These are phyloP conservation scores for Thozetella sp. DNA, from an alignment of 495 filamentous ascomycete genomes.

Conservation along the genomic window DNA sequence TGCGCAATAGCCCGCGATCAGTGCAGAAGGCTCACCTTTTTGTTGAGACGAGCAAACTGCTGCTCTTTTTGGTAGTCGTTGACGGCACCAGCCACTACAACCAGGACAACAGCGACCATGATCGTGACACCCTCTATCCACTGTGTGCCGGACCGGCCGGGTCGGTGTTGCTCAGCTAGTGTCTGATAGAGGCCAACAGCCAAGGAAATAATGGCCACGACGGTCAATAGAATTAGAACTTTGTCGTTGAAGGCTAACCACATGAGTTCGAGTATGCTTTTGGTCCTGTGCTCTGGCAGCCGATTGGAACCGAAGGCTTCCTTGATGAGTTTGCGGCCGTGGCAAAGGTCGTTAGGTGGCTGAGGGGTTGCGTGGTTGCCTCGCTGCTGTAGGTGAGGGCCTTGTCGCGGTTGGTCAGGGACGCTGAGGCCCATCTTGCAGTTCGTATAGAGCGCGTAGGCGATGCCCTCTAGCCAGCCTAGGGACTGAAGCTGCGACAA, in stretches of 20 bases:
- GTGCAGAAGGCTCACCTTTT: no score
- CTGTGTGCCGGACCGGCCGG: constrained; percentile 56
- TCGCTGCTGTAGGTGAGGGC: constrained; percentile 67
- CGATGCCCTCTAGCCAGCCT: no score
- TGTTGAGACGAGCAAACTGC: constrained; percentile 80
- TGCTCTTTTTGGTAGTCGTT: constrained; percentile 82
- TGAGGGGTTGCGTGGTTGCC: no score
- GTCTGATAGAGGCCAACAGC: constrained; percentile 78
- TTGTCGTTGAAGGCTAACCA: constrained; percentile 90
- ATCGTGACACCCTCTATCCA: constrained; percentile 86
- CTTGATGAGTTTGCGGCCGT: constrained; percentile 52
- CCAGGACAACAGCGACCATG: constrained; percentile 74
- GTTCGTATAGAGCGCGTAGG: no score
- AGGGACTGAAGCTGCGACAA: constrained; percentile 39
- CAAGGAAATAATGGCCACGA: constrained; percentile 71
- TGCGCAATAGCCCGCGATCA: no score
- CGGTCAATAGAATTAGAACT: constrained; percentile 73
- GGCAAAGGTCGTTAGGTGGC: no score
- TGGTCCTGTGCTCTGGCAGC: constrained; percentile 73
- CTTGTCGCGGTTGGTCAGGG: no score
- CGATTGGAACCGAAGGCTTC: constrained; percentile 71
- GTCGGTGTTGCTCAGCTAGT: constrained; percentile 44
- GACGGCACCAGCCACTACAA: constrained; percentile 71
- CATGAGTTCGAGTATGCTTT: constrained; percentile 69
- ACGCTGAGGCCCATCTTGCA: no score